A percentile compares a stretch with the other conserved stretches of the same genome.
Conservation (phyloP, 352 stramenopile genomes). For the Pythium grandisporangium region DNA sequence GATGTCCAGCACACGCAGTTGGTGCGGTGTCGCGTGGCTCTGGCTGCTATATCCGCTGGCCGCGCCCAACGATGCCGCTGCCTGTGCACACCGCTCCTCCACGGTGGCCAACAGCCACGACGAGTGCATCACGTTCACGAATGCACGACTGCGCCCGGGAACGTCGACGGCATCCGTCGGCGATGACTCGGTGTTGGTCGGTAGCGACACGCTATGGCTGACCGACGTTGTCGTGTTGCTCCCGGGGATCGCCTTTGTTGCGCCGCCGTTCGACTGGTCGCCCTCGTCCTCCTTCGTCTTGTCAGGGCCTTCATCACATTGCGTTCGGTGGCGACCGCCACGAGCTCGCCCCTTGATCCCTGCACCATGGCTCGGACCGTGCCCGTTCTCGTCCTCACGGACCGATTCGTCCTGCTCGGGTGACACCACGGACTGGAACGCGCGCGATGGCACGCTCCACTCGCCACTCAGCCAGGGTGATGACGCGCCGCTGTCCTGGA, state of each 20-base stretch:
- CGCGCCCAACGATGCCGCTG: slow-evolving; percentile 19
- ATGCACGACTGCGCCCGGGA: slow-evolving; percentile 16
- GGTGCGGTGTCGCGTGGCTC: slow-evolving; percentile 7
- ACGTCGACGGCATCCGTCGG: slow-evolving; percentile 1
- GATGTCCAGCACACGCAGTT: slow-evolving; percentile 29
- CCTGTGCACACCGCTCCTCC: slow-evolving; percentile 38
- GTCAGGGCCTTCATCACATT: background rate
- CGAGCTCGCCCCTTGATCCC: background rate
- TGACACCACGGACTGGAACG: background rate
- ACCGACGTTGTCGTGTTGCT: background rate
- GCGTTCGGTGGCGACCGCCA: background rate
- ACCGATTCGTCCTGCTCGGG: background rate
- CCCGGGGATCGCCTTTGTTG: no score
- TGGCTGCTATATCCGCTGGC: no score
- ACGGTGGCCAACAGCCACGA: slow-evolving; percentile 70
- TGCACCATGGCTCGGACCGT: background rate
- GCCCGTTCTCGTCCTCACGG: background rate
- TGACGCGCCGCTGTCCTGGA: slow-evolving; percentile 8
- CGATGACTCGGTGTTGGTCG: no score
- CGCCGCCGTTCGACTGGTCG: no score
- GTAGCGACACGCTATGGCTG: background rate
- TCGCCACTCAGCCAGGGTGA: slow-evolving; percentile 4
- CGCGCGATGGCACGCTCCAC: slow-evolving; percentile 5
- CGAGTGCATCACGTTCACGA: slow-evolving; percentile 69
- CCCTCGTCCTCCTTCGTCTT: no score